A percentile compares a stretch with the other conserved stretches of the same genome.
Evolutionary conservation across 257 asterid species (phyloP).

Genomic region (Asclepias syriaca): DNA sequence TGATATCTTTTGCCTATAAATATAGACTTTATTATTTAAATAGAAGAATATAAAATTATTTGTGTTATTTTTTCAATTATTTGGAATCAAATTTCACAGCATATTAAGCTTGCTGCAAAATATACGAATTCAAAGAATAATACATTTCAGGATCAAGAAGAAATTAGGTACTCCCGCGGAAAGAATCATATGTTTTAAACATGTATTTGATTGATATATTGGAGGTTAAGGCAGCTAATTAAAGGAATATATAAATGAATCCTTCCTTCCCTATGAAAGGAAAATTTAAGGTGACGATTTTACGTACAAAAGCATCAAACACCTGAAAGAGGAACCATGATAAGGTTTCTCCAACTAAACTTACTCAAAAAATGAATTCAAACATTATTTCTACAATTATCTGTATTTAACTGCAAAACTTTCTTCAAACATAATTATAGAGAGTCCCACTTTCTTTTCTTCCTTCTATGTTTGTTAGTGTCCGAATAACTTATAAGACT

Average conservation of each 20-base stretch:
- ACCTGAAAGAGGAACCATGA: not conserved
- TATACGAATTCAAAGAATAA: too few species aligned
- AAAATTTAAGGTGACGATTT: not conserved
- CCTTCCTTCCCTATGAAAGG: not conserved
- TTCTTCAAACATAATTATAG: not conserved
- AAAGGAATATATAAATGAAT: not conserved
- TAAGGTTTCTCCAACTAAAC: not conserved
- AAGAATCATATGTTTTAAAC: not conserved
- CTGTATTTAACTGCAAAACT: not conserved
- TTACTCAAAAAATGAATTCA: not conserved
- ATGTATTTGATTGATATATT: not conserved
- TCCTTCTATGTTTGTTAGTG: not conserved
- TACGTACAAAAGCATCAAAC: conserved; percentile 4
- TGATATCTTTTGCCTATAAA: too few species aligned
- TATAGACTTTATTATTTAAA: too few species aligned
- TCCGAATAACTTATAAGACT: not conserved
- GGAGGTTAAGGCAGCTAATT: too few species aligned
- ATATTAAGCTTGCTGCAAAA: too few species aligned
- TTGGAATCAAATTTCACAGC: too few species aligned
- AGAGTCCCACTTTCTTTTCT: too few species aligned
- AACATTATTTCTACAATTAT: not conserved
- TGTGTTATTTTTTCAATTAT: too few species aligned
- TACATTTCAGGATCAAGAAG: too few species aligned
- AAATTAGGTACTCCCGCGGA: too few species aligned
- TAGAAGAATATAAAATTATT: too few species aligned